Base-by-base conservation (phyloP, 495 filamentous ascomycete genomes). In the Neurospora hispaniola region DNA sequence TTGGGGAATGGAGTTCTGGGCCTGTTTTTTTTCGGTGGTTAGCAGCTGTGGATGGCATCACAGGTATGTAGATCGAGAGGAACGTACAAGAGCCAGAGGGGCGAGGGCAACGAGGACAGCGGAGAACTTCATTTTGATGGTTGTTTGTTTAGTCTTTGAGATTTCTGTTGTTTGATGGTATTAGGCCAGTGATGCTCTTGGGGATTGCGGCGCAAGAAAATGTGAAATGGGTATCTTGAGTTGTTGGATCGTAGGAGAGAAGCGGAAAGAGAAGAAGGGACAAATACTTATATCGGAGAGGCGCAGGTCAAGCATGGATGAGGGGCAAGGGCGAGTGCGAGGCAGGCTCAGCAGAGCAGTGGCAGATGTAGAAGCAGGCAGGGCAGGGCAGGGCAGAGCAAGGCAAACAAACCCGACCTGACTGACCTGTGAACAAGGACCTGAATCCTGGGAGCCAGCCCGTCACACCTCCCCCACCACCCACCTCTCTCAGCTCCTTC, bases 31-130 rank as follows among this genome's bases (percentile, higher is more conserved):
- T 7, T 70, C 12, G 0, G n/a, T 27, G 38, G 73, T 78, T 75
- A 72, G 42, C 43, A 41, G 39, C 23, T 20, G 48, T 59, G 69
- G 20, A 7, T 11, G 70, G 41, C 3, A 12, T 71, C 20, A 23
- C 23, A 27, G 10, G 68, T 10, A 20, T 42, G 20, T 27, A 6
- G 31, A 40, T 9, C 38, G 38, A 44, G 14, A 41, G 27, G 12
- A 12, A 74, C 77, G n/a, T 78, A 79, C 79, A 59, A 74, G 71
- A 38, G 74, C 79, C 70, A 78, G 18, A n/a, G 79, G 70, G 69
- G 74, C 77, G 31, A 79, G 69, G 69, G 66, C 76, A 59, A 72
- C 69, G 75, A 81, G 23, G 75, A 78, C 46, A 40, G 73, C 54
- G 18, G 78, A 42, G 74, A 42, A 76, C 73, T 75, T 75, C 77